Evolutionary conservation across 441 rosid species (phyloP), one percentile per base, ranked within the genome.

Genomic region (Mallotus japonicus): DNA sequence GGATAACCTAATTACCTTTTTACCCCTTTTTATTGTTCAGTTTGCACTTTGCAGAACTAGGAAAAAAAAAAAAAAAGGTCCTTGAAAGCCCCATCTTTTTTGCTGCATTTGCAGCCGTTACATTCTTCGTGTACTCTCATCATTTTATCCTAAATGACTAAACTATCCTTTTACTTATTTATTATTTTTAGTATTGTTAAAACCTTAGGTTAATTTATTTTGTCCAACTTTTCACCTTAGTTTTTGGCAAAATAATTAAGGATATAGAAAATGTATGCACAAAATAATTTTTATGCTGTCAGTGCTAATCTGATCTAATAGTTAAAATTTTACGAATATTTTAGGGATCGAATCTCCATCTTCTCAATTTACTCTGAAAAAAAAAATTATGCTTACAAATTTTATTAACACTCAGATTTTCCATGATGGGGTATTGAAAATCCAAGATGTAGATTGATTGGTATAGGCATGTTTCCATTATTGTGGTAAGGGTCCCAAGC

Each of bases 21-120:
- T 16, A 10, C 65, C 76, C 50, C 15, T 5, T 0, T 0, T 4
- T 5, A 17, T 1, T 58, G 49, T 51, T 13, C 13, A 20, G 34
- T 42, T 42, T 42, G 46, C 49, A 9, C 6, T 37, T 4, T 24
- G 24, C 40, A 0, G 16, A 19, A 28, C 50, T 34, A 47, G 28
- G 5, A 20, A 12, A 20, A 11, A 40, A 6, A n/a, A 3, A 12
- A 13, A 15, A 11, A 3, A 2, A 12, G 34, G 16, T 6, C 62
- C 65, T 8, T 32, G 28, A 10, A 51, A 37, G 28, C 34, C 13
- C 8, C n/a, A 70, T 40, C 80, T 42, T 32, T 74, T 65, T 74
- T 65, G 65, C 81, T 72, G 82, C 73, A 42, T 24, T 6, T 54
- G 54, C 76, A 71, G 10, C 80, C 67, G 75, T 73, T 79, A 60